Percentiles rank a stretch among this genome's conserved stretches.
phyloP scores from a whole-genome alignment of 2,329 filamentous ascomycete genomes.

The Sarocladium brachiariae region DNA sequence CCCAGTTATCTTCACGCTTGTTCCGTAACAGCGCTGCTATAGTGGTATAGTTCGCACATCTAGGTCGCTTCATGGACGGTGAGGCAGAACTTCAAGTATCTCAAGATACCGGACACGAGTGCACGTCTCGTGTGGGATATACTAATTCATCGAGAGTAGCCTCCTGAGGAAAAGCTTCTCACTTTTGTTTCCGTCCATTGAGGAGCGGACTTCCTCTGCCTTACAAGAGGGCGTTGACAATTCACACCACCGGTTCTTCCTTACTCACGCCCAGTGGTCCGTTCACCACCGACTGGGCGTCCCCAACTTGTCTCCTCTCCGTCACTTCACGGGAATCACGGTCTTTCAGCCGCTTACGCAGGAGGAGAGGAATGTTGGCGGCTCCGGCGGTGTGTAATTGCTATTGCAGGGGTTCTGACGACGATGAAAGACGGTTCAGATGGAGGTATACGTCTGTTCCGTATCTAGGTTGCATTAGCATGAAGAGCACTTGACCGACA shows the following conservation, averaged over 20 bases:
- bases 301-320: slow-evolving; percentile 83
- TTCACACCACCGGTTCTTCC: slow-evolving; percentile 30
- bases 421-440: slow-evolving; percentile 89
- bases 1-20: slow-evolving; percentile 4
- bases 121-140: no score
- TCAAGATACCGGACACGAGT: not conserved
- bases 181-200: not conserved
- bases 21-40: slow-evolving; percentile 4
- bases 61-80: no score
- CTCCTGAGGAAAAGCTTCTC: not conserved
- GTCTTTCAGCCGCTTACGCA: slow-evolving; percentile 61
- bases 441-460: slow-evolving; percentile 98
- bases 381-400: slow-evolving; percentile 51
- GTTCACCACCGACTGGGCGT: slow-evolving; percentile 72
- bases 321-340: slow-evolving; percentile 57
- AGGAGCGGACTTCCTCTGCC: not conserved
- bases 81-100: no score
- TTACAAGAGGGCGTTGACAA: not conserved
- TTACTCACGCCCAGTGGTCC: slow-evolving; percentile 20
- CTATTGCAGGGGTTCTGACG: slow-evolving; percentile 95
- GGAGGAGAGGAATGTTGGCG: slow-evolving; percentile 26
- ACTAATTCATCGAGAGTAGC: not conserved
- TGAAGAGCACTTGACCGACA: not conserved
- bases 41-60: not conserved
- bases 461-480: slow-evolving; percentile 53